Evolutionary conservation across 2,329 filamentous ascomycete genomes (phyloP), one percentile per base, ranked within the genome.

Genomic region (Tolypocladium tundrense): DNA sequence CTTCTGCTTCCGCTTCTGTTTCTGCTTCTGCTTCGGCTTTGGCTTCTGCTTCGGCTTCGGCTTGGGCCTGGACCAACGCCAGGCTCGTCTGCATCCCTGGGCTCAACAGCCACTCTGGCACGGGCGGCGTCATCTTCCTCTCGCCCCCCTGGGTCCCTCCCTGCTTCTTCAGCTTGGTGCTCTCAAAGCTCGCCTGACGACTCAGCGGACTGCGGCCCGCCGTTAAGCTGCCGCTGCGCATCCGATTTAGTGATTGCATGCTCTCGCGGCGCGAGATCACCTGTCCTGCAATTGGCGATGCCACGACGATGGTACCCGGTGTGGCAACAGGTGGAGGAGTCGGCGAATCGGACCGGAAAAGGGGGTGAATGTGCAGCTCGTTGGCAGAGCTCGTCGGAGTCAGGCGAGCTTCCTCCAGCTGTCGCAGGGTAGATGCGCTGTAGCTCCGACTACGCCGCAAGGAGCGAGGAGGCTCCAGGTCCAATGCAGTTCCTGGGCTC

Each of bases 321-420:
- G 86, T 88, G 1, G 81, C 79, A 7, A 82, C 72, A 0, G 88
- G 83, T 1, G 87, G 85, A 9, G 87, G 87, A 1, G 77, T 80
- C 0, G 86, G 86, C 45, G 84, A 88, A 67, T 90, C 87, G 7
- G 85, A 86, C 59, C 88, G 80, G 75, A 92, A 91, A 3, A 92
- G 78, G 10, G 88, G 88, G 69, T 92, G 88, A 52, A 91, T 91
- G 66, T 91, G 84, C 4, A 84, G 78, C 68, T 91, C 87, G 65
- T 78, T 74, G 62, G 73, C 61, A 14, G 65, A 67, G 67, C 59
- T 66, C 10, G 59, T 62, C 21, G 63, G 56, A 16, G 65, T 63
- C 33, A 60, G 53, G 24, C 57, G 60, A 9, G 61, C 58, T 37
- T 61, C 60, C 60, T 74, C 70, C 24, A 69, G 69, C 9, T 67